Evolutionary conservation across 345 rosid species (phyloP), one percentile per base, ranked within the genome.

Genomic region (Capsella bursapastoris): DNA sequence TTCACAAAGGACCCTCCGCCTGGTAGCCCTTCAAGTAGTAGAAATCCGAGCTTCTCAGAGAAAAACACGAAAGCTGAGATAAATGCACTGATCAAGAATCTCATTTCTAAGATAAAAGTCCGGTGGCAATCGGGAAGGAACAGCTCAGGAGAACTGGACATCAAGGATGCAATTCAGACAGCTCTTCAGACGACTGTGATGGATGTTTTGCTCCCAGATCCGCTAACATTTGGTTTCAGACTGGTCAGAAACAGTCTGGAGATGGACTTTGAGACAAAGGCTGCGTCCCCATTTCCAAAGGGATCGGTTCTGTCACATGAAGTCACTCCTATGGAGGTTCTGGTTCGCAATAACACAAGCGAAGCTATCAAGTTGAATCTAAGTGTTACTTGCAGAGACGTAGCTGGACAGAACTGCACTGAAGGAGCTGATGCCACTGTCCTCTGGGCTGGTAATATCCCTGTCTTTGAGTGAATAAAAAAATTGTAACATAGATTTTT

Each of bases 141-240:
- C 84, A 90, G 99, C 89, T 92, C 87, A 0, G 97, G 99, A 49
- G 97, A 92, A 76, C 68, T 96, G 80, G 90, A 90, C 78, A 90
- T 90, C 67, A 92, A 86, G 80, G 96, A 96, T 70, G 91, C 97
- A 66, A 84, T 92, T 75, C 94, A 86, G 78, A 83, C 92, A 55
- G 98, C 97, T 4, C 96, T 96, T 34, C 95, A 89, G 82, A 79
- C 96, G 49, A 90, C 96, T 0, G 94, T 88, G 71, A 88, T 92
- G 98, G 99, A 96, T 79, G 91, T 96, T 51, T 82, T 96, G 76
- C 84, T 96, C 56, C 98, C 98, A 34, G 99, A 96, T 86, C 99
- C 99, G 43, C 80, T 96, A 79, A 92, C 98, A 35, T 92, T 88
- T 78, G 89, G 93, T 80, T 96, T 96, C 82, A 83, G 88, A 80